Evolutionary conservation across 805 yeast genomes (phyloP).

Genomic region (Saccharomycopsis microspora): DNA sequence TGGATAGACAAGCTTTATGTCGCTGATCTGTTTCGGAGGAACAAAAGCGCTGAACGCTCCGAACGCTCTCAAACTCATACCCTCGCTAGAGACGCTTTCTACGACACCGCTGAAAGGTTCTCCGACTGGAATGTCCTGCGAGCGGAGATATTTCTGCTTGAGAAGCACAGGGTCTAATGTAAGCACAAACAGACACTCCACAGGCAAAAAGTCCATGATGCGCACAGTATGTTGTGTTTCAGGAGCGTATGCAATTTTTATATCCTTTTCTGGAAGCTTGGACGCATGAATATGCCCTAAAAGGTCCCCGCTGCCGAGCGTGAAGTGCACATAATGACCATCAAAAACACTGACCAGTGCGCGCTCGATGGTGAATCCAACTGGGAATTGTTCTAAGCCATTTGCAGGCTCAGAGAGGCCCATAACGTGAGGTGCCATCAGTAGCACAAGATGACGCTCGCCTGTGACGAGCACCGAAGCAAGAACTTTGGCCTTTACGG

Average conservation of each 20-base stretch:
- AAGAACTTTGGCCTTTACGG: slow-evolving; percentile 56
- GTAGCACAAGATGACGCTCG: slow-evolving; percentile 50
- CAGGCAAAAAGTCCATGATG: slow-evolving; percentile 53
- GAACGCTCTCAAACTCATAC: slow-evolving; percentile 56
- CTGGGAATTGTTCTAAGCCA: slow-evolving; percentile 56
- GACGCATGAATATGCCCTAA: slow-evolving; percentile 76
- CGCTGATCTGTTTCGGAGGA: slow-evolving; percentile 69
- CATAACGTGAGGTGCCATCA: slow-evolving; percentile 44
- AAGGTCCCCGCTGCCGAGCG: slow-evolving; percentile 37
- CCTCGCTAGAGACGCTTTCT: slow-evolving; percentile 44
- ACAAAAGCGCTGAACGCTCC: slow-evolving; percentile 67
- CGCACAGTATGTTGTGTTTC: slow-evolving; percentile 71
- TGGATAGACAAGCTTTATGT: slow-evolving; percentile 73
- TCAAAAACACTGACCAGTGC: slow-evolving; percentile 54
- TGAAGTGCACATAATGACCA: slow-evolving; percentile 41
- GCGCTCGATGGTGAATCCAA: slow-evolving; percentile 58
- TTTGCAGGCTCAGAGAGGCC: slow-evolving; percentile 22
- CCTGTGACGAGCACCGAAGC: slow-evolving; percentile 43
- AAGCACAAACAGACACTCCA: slow-evolving; percentile 58
- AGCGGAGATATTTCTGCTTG: slow-evolving; percentile 51
- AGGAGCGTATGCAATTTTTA: slow-evolving; percentile 37
- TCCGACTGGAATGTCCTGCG: slow-evolving; percentile 71
- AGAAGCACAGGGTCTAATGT: slow-evolving; percentile 60
- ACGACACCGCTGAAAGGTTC: slow-evolving; percentile 49
- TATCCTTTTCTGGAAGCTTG: slow-evolving; percentile 35